Percentiles rank a stretch among this genome's conserved stretches.
Evolutionary conservation across 371 early-diverging fungal species (phyloP).

Genomic region (Polyrhizophydium stewartii): DNA sequence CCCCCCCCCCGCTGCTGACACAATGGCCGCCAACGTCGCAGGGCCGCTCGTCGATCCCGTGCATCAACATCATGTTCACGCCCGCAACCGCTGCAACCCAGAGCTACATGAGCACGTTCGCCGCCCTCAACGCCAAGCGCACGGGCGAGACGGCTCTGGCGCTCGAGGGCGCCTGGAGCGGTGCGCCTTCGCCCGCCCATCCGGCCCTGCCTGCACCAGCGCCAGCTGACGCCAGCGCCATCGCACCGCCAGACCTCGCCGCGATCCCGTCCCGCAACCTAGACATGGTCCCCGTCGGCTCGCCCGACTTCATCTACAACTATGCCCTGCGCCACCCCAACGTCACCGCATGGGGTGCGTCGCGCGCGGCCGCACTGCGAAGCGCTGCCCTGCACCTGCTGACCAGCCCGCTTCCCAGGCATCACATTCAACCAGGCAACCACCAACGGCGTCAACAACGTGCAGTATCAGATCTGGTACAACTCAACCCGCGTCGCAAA

Average conservation of each 20-base stretch:
- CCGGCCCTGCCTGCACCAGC: no score
- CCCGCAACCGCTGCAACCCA: slow-evolving; percentile 37
- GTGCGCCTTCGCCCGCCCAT: no score
- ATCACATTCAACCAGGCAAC: slow-evolving; percentile 22
- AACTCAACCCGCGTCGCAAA: slow-evolving; percentile 54
- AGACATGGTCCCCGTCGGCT: slow-evolving; percentile 56
- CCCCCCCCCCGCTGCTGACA: no score
- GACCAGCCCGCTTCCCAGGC: background rate
- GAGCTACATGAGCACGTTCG: slow-evolving; percentile 41
- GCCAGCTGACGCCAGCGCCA: no score
- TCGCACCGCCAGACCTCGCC: no score
- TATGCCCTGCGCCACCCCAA: slow-evolving; percentile 60
- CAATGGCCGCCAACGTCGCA: no score
- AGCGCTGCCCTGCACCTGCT: no score
- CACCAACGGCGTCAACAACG: slow-evolving; percentile 32
- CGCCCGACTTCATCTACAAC: slow-evolving; percentile 54
- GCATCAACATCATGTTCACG: slow-evolving; percentile 65
- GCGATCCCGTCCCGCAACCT: slow-evolving; percentile 10
- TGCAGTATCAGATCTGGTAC: slow-evolving; percentile 67
- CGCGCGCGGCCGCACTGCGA: no score
- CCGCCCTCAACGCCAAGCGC: slow-evolving; percentile 35
- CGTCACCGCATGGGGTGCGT: slow-evolving; percentile 51
- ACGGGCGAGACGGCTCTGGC: slow-evolving; percentile 26
- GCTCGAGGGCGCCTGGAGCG: slow-evolving; percentile 9
- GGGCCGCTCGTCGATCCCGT: slow-evolving; percentile 25